Conservation (phyloP, 108 stramenopile genomes). For the Cyclotella choctawhatcheeana region DNA sequence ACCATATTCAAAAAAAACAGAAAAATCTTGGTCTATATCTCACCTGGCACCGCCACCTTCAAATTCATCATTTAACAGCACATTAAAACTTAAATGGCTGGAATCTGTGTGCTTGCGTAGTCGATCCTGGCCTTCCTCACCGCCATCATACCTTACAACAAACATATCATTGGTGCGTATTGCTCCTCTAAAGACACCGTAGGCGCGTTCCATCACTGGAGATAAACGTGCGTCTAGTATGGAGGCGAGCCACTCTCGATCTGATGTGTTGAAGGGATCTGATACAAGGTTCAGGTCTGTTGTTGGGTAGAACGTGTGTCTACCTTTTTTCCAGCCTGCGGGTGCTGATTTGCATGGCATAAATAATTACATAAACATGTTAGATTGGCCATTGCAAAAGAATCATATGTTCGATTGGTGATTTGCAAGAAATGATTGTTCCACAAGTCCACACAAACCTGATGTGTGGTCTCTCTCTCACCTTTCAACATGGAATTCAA, state of each 20-base stretch:
- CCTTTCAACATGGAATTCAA: background rate
- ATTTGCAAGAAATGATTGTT: no score
- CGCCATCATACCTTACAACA: constrained; percentile 65
- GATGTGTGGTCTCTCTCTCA: no score
- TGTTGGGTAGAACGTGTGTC: constrained; percentile 65
- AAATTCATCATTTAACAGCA: constrained; percentile 71
- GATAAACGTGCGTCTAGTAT: constrained; percentile 62
- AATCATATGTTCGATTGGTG: no score
- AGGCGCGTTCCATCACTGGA: constrained; percentile 59
- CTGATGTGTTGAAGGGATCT: constrained; percentile 61
- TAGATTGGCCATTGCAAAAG: no score
- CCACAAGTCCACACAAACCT: no score
- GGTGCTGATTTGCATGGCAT: no score
- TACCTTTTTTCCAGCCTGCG: constrained; percentile 62
- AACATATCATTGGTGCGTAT: constrained; percentile 77
- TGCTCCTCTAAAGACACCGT: constrained; percentile 46
- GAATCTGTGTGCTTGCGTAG: constrained; percentile 60
- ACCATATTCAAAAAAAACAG: no score
- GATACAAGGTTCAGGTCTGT: constrained; percentile 73
- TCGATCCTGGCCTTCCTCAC: constrained; percentile 31
- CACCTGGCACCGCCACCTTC: constrained; percentile 72
- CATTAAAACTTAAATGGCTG: constrained; percentile 60
- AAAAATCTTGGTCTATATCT: no score
- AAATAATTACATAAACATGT: no score
- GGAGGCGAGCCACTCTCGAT: constrained; percentile 47